Percentiles rank a stretch among this genome's conserved stretches.
phyloP scores from a whole-genome alignment of 306 rosid genomes.

The Prosopis cineraria region DNA sequence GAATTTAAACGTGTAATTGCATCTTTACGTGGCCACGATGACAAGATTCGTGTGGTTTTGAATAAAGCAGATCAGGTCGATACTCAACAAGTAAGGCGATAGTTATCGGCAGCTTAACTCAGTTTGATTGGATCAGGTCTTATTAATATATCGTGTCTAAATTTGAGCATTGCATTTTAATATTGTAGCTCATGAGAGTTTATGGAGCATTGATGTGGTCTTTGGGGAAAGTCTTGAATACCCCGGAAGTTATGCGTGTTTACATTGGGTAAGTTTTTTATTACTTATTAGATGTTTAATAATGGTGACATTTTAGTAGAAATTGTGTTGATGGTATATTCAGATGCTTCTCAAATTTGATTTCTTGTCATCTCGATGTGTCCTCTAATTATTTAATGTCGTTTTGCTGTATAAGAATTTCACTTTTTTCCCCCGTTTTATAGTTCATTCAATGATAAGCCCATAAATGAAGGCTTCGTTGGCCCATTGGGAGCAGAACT shows the following conservation, averaged over 20 bases:
- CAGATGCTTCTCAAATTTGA: conserved; percentile 2
- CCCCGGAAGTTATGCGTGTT: conserved; percentile 91
- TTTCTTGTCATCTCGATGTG: conserved; percentile 13
- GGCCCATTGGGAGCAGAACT: conserved; percentile 77
- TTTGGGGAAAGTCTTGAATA: conserved; percentile 81
- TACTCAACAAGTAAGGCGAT: conserved; percentile 79
- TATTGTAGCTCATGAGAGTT: conserved; percentile 88
- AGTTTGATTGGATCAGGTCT: neutral
- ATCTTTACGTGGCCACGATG: conserved; percentile 85
- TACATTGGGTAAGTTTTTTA: conserved; percentile 73
- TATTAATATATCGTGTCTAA: neutral
- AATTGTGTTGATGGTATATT: conserved; percentile 9
- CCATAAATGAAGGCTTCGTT: conserved; percentile 51
- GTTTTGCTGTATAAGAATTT: neutral
- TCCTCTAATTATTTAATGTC: conserved; percentile 4
- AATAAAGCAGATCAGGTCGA: conserved; percentile 97
- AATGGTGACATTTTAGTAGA: neutral
- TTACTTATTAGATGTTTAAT: neutral
- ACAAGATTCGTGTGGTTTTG: conserved; percentile 93
- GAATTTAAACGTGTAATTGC: conserved; percentile 89
- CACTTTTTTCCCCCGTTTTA: conserved; percentile 19
- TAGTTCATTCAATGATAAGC: conserved; percentile 88
- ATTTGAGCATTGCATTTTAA: neutral
- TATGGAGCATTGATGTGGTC: conserved; percentile 99
- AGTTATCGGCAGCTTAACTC: conserved; percentile 2